These are phyloP conservation scores for Clitoria ternatea DNA, from an alignment of 306 rosid species.

Conservation along the genomic window DNA sequence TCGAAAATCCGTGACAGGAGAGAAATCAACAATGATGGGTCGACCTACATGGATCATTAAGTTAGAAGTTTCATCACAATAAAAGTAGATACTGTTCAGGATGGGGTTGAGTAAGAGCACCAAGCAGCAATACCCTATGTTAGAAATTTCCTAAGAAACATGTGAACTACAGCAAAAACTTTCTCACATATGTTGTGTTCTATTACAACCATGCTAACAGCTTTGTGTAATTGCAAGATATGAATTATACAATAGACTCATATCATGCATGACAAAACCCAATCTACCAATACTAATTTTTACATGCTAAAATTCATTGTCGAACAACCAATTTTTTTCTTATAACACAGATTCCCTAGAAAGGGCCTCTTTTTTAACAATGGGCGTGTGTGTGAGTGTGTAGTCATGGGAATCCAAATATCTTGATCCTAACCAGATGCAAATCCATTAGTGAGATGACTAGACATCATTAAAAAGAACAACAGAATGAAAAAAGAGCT, in stretches of 20 bases:
- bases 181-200: not conserved
- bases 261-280: not conserved
- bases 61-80: conserved; percentile 19
- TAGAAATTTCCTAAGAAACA: not conserved
- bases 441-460: not conserved
- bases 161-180: not conserved
- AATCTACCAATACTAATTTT: not conserved
- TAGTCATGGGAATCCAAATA: not conserved
- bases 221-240: not conserved
- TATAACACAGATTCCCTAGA: not conserved
- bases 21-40: conserved; percentile 93
- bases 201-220: not conserved
- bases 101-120: not conserved
- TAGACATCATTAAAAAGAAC: not conserved
- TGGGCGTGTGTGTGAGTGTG: not conserved
- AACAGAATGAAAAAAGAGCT: not conserved
- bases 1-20: conserved; percentile 98
- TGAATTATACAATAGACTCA: not conserved
- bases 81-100: not conserved
- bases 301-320: not conserved
- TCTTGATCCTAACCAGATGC: not conserved
- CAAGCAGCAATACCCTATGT: not conserved
- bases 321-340: not conserved
- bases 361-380: not conserved
- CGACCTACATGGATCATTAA: conserved; percentile 50